Evolutionary conservation across 1,284 basidiomycete genomes (phyloP).

Genomic region (Meripilus lineatus): DNA sequence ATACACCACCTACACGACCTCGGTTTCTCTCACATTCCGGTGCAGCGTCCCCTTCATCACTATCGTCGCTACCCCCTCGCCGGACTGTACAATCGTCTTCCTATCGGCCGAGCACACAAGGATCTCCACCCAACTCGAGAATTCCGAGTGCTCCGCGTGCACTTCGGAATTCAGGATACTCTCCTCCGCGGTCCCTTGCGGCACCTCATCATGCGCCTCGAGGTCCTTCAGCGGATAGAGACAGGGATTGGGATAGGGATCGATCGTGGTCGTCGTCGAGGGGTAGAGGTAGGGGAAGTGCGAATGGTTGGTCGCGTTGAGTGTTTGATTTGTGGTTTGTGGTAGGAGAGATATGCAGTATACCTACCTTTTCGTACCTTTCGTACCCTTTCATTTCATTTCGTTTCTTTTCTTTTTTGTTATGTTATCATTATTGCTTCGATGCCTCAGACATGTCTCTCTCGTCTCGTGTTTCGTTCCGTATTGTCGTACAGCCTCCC

Average conservation of each 20-base stretch:
- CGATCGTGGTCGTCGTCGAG: conserved; percentile 15
- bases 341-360: too few species aligned
- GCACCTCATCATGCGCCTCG: conserved; percentile 22
- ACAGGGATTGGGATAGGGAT: conserved; percentile 31
- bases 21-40: conserved; percentile 34
- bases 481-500: too few species aligned
- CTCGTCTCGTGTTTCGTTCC: too few species aligned
- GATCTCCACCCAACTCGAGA: conserved; percentile 21
- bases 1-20: conserved; percentile 43
- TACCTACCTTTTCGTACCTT: too few species aligned
- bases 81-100: conserved; percentile 23
- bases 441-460: too few species aligned
- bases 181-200: conserved; percentile 19
- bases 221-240: conserved; percentile 42
- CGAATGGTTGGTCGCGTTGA: conserved; percentile 12
- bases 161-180: conserved; percentile 31
- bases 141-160: conserved; percentile 52
- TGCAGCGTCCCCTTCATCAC: conserved; percentile 19
- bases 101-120: conserved; percentile 17
- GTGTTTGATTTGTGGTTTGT: too few species aligned
- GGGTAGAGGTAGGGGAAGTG: conserved; percentile 15
- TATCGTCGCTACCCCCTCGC: conserved; percentile 22
- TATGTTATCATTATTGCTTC: too few species aligned
- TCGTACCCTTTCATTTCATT: too few species aligned
- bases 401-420: too few species aligned